Evolutionary conservation across 1,284 basidiomycete genomes (phyloP).

Genomic region (Apiotrichum brassicae): DNA sequence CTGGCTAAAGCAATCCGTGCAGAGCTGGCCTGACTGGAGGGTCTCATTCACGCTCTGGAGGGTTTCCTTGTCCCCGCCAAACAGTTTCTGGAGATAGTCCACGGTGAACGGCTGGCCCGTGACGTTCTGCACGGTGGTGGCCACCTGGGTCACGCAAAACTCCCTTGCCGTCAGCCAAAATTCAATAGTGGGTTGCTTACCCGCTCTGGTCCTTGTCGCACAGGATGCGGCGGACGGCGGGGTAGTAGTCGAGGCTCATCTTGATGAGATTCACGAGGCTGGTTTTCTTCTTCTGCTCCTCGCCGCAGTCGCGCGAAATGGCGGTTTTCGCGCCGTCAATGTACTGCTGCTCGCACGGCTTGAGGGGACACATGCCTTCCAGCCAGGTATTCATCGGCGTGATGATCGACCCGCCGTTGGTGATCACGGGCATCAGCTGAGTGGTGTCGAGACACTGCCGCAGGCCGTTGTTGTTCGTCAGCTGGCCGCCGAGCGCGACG

Average conservation of each 20-base stretch:
- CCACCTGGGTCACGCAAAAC: no score
- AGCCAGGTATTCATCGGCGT: conserved; percentile 33
- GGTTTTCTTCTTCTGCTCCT: conserved; percentile 8
- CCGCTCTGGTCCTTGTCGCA: conserved; percentile 33
- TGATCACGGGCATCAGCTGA: conserved; percentile 24
- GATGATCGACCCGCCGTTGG: conserved; percentile 25
- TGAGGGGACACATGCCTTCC: conserved; percentile 26
- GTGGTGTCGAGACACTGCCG: conserved; percentile 31
- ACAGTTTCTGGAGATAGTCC: no score
- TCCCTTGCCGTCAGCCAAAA: background rate
- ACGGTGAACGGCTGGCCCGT: no score
- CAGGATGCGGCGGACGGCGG: conserved; percentile 28
- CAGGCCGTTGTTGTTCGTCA: background rate
- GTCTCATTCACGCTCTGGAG: no score
- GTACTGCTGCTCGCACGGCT: background rate
- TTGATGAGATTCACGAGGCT: conserved; percentile 28
- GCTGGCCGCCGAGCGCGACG: background rate
- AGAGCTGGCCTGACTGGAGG: no score
- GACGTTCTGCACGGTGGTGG: no score
- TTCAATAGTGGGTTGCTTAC: background rate
- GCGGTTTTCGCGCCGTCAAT: background rate
- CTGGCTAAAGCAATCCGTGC: no score
- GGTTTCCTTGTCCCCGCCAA: no score
- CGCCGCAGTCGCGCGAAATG: conserved; percentile 6
- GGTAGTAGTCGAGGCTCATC: conserved; percentile 25